phyloP scores from a whole-genome alignment of 768 basidiomycete species.

The Trametes maxima region DNA sequence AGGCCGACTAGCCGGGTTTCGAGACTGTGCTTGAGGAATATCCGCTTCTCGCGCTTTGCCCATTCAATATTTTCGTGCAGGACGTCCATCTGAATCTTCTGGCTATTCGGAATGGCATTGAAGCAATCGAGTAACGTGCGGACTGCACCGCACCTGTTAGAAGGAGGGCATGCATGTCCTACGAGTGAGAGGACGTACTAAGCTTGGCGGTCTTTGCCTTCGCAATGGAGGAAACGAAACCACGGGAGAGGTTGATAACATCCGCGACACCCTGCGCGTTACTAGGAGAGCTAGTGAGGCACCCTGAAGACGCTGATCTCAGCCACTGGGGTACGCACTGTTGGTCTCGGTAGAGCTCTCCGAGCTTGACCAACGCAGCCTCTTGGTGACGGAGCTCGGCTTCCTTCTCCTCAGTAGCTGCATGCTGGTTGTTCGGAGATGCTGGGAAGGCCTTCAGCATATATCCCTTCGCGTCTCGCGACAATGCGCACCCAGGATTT shows the following conservation, averaged over 20 bases:
- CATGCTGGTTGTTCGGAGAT: constrained; percentile 19
- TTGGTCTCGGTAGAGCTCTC: constrained; percentile 83
- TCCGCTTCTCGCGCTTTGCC: constrained; percentile 90
- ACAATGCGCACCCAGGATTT: constrained; percentile 52
- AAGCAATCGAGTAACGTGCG: constrained; percentile 94
- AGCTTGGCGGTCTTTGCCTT: constrained; percentile 98
- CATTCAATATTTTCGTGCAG: constrained; percentile 89
- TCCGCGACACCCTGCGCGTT: constrained; percentile 85
- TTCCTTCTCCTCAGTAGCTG: constrained; percentile 44
- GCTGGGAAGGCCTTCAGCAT: neutral
- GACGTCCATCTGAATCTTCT: constrained; percentile 79
- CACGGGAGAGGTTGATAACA: constrained; percentile 78
- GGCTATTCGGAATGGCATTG: constrained; percentile 71
- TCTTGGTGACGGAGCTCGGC: constrained; percentile 80
- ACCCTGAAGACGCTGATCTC: neutral
- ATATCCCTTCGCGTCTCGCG: neutral
- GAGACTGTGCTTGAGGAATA: constrained; percentile 93
- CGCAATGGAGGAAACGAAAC: constrained; percentile 90
- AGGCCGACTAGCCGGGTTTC: constrained; percentile 86
- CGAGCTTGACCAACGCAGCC: constrained; percentile 80
- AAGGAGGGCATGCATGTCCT: neutral
- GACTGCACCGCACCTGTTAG: constrained; percentile 49
- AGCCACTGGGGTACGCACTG: constrained; percentile 50
- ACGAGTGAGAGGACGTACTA: constrained; percentile 51
- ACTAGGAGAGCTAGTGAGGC: constrained; percentile 41